phyloP scores from a whole-genome alignment of 116 monocot genomes.

The Cymodocea nodosa region DNA sequence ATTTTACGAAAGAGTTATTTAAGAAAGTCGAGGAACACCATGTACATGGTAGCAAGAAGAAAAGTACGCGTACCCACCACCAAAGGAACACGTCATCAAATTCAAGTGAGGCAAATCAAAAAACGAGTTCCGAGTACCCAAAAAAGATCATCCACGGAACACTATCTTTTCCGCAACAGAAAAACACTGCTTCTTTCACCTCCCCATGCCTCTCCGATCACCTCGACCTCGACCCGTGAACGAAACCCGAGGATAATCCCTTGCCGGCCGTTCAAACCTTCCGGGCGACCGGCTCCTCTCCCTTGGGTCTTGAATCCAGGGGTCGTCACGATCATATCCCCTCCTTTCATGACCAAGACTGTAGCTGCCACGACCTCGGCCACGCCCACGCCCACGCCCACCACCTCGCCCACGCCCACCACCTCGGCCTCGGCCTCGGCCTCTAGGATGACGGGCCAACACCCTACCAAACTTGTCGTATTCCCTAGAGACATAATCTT shows the following conservation, averaged over 20 bases:
- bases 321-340: conserved; percentile 19
- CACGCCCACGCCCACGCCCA: conserved; percentile 14
- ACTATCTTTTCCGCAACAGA: no score
- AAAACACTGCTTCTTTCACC: neutral
- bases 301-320: conserved; percentile 24
- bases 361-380: conserved; percentile 12
- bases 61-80: no score
- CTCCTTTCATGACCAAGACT: conserved; percentile 19
- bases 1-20: no score
- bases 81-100: no score
- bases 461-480: conserved; percentile 24
- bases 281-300: conserved; percentile 64
- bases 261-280: conserved; percentile 5
- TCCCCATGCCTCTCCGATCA: conserved; percentile 1
- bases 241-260: conserved; percentile 9
- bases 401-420: conserved; percentile 12
- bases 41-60: no score
- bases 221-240: conserved; percentile 18
- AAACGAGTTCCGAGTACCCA: no score
- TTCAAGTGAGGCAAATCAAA: no score
- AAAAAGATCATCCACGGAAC: no score
- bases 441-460: neutral
- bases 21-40: no score
- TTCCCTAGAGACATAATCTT: conserved; percentile 18
- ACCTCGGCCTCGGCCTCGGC: no score